Conservation (phyloP, 331 rosid species). For the Pyracantha coccinea region DNA sequence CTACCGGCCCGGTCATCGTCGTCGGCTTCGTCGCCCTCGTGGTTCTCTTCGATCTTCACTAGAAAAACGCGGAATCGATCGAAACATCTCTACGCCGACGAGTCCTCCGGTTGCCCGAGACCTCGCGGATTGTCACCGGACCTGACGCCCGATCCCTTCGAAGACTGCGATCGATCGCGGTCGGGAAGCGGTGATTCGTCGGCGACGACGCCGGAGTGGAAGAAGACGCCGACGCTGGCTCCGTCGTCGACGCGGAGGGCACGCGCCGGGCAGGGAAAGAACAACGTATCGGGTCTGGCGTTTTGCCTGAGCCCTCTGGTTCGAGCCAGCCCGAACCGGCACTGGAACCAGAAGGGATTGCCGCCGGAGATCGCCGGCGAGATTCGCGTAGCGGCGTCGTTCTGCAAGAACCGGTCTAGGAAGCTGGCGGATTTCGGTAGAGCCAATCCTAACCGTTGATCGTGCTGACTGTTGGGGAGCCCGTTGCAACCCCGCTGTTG, state of each 20-base stretch:
- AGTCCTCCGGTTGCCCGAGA: conserved; percentile 9
- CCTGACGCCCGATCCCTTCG: conserved; percentile 20
- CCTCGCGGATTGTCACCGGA: conserved; percentile 78
- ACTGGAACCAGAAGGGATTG: conserved; percentile 46
- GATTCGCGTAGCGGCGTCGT: conserved; percentile 44
- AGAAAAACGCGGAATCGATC: conserved; percentile 26
- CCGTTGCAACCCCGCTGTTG: not conserved
- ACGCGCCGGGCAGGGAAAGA: conserved; percentile 29
- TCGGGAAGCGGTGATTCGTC: conserved; percentile 47
- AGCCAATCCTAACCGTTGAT: conserved; percentile 52
- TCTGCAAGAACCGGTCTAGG: conserved; percentile 65
- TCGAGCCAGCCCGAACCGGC: conserved; percentile 62
- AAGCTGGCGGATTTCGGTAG: conserved; percentile 73
- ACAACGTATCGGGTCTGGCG: conserved; percentile 41
- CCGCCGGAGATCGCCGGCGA: conserved; percentile 47
- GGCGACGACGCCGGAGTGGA: conserved; percentile 52
- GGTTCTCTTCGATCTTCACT: conserved; percentile 43
- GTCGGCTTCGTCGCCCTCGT: conserved; percentile 37
- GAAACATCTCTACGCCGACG: conserved; percentile 10
- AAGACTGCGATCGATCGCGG: conserved; percentile 41
- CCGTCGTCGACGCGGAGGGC: conserved; percentile 28
- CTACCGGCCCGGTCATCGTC: conserved; percentile 12
- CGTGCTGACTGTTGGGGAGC: conserved; percentile 25
- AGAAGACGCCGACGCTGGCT: conserved; percentile 40
- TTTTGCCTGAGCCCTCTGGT: conserved; percentile 78